Base-by-base conservation (phyloP, 228 moss, liverwort and hornwort species). In the Sphagnum magellanicum region DNA sequence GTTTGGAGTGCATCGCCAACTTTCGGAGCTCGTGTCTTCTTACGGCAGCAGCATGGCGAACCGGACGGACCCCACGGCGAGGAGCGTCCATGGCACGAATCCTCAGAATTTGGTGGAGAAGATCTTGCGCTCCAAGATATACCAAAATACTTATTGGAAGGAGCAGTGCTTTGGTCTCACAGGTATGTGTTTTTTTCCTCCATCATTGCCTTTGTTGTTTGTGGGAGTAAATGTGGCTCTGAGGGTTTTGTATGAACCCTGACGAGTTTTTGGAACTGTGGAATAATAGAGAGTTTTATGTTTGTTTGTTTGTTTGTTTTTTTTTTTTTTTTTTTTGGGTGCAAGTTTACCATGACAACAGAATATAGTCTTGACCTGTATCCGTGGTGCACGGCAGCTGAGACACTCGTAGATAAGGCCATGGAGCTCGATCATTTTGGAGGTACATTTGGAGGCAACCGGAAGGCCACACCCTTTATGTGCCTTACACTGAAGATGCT, bases 81-180 rank as follows among this genome's bases (percentile, higher is more conserved):
- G 97, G 59, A 98, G 97, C 59, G 90, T 98, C 69, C 97, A 98
- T 51, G 97, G 97, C 71, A 98, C 97, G 16, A 98, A 98, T 68
- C 97, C 97, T 59, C 97, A 98, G 72, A 98, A 98, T 47, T 90
- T 98, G 0, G 97, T 98, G 63, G 97, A 98, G 79, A 98, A 98
- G 53, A 98, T 98, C 71, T 66, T 98, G 74, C 92, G 97, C 49
- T 98, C 97, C 17, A 98, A 98, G 76, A 93, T 98, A 63, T 98
- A 98, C 59, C 97, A 98, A 79, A 98, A 98, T 76, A 98, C 97
- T 0, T 98, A 89, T 72, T 98, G 97, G 97, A 98, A 98, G 82
- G 97, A 98, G 83, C 97, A 98, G 82, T 98, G 97, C 75, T 98
- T 98, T 59, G 97, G 97, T n/a, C 97, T 98, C 17, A 98, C 97